These are phyloP conservation scores for Penicillium pancosmium DNA, from an alignment of 495 filamentous ascomycete genomes.

Conservation along the genomic window DNA sequence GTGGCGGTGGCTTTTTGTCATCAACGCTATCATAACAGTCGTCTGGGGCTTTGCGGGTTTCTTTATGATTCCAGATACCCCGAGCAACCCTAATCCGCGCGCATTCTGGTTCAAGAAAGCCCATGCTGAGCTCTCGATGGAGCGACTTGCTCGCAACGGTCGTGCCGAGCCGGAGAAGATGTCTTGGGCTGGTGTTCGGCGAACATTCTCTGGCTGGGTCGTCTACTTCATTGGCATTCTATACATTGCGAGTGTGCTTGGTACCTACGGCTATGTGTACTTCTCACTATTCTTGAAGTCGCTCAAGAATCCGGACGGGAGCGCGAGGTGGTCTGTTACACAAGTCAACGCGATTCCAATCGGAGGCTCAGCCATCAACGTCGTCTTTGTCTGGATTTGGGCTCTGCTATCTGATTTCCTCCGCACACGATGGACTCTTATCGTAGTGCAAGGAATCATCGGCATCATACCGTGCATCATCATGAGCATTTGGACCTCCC, in stretches of 20 bases:
- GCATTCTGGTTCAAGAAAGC: conserved; percentile 36
- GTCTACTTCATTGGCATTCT: conserved; percentile 35
- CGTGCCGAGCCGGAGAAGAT: conserved; percentile 36
- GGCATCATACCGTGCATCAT: conserved; percentile 36
- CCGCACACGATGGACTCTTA: conserved; percentile 30
- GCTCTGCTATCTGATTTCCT: conserved; percentile 34
- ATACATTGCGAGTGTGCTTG: conserved; percentile 34
- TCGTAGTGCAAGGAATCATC: conserved; percentile 30
- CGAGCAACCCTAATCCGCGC: conserved; percentile 34
- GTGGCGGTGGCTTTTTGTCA: conserved; percentile 71
- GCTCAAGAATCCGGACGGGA: conserved; percentile 32
- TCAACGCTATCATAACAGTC: conserved; percentile 52
- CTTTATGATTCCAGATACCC: conserved; percentile 58
- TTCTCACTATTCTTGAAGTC: conserved; percentile 35
- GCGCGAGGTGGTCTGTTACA: conserved; percentile 25
- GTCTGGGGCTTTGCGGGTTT: conserved; percentile 62
- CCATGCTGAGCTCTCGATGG: conserved; percentile 32
- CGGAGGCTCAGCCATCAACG: conserved; percentile 37
- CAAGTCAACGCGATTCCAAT: conserved; percentile 37
- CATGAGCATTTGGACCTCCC: conserved; percentile 35
- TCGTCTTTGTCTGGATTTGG: conserved; percentile 40
- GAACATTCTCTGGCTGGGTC: conserved; percentile 35
- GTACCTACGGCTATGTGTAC: conserved; percentile 36
- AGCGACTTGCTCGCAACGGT: conserved; percentile 32
- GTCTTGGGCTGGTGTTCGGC: conserved; percentile 31